Conservation (phyloP, 306 rosid species). For the Sicyos edulis region DNA sequence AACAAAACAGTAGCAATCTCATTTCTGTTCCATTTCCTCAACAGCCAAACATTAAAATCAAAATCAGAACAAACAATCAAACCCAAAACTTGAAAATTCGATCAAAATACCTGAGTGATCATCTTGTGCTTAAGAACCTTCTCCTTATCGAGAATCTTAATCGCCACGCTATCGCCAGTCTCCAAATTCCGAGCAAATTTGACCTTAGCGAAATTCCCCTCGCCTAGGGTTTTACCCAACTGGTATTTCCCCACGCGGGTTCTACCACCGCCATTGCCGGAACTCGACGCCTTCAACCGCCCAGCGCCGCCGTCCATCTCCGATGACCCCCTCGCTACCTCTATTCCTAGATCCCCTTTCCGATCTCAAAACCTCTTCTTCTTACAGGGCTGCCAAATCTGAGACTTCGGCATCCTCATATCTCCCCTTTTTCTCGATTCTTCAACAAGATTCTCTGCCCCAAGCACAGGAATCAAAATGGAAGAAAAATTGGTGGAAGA, state of each 20-base stretch:
- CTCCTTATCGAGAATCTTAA: constrained; percentile 80
- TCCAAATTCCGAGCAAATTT: constrained; percentile 63
- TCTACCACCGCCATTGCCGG: constrained; percentile 29
- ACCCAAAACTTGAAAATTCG: too few relatives aligned
- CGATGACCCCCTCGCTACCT: neutral
- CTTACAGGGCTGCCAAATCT: constrained; percentile 94
- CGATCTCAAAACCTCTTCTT: constrained; percentile 62
- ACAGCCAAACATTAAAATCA: neutral
- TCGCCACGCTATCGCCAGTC: constrained; percentile 58
- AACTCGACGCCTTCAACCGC: constrained; percentile 39
- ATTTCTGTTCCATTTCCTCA: constrained; percentile 9
- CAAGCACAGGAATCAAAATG: constrained; percentile 7
- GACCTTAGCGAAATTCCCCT: constrained; percentile 90
- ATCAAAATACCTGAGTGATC: constrained; percentile 61
- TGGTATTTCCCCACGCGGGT: constrained; percentile 77
- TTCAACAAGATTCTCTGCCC: constrained; percentile 11
- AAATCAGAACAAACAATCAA: neutral
- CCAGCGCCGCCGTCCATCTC: constrained; percentile 18
- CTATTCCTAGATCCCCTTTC: neutral
- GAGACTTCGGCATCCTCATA: constrained; percentile 70
- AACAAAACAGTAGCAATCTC: neutral
- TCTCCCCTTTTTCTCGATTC: constrained; percentile 11
- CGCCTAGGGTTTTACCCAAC: constrained; percentile 78
- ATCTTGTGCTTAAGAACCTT: constrained; percentile 87
- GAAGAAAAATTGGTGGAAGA: neutral